Conservation (phyloP, 2,329 filamentous ascomycete genomes). For the Alternaria panax region DNA sequence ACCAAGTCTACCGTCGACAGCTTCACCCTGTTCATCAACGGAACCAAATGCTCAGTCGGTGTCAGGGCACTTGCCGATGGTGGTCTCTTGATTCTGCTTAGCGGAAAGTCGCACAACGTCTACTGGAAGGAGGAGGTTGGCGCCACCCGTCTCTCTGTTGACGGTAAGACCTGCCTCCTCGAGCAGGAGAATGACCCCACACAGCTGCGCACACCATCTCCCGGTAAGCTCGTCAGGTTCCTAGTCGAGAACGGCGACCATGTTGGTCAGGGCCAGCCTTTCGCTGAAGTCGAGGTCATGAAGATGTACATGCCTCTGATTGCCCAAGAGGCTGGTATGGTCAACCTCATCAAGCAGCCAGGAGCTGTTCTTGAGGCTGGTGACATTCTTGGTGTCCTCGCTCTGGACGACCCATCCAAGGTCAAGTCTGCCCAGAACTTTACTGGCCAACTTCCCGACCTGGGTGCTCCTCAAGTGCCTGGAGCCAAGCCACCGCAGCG, state of each 20-base stretch:
- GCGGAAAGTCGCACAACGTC: constrained; percentile 93
- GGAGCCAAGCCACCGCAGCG: constrained; percentile 92
- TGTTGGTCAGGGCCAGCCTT: constrained; percentile 88
- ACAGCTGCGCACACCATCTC: constrained; percentile 91
- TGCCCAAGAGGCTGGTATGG: constrained; percentile 91
- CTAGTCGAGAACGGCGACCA: constrained; percentile 95
- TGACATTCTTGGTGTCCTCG: constrained; percentile 96
- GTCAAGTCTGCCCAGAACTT: constrained; percentile 97
- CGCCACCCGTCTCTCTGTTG: constrained; percentile 92
- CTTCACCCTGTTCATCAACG: constrained; percentile 99
- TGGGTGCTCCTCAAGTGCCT: constrained; percentile 84
- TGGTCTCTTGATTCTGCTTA: constrained; percentile 87
- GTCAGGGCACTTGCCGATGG: constrained; percentile 93
- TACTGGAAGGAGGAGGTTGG: constrained; percentile 99
- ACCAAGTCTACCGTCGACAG: constrained; percentile 91
- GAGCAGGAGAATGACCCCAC: constrained; percentile 99
- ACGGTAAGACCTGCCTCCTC: constrained; percentile 96
- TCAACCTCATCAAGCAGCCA: constrained; percentile 98
- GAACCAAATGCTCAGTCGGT: constrained; percentile 92
- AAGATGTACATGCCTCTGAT: constrained; percentile 99
- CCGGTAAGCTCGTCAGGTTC: constrained; percentile 98
- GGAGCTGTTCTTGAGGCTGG: constrained; percentile 97
- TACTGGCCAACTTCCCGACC: constrained; percentile 84
- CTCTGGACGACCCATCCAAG: constrained; percentile 91
- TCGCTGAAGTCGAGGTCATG: constrained; percentile 99